Conservation (phyloP, 2,329 filamentous ascomycete genomes). For the Phaeosphaeria sp. region DNA sequence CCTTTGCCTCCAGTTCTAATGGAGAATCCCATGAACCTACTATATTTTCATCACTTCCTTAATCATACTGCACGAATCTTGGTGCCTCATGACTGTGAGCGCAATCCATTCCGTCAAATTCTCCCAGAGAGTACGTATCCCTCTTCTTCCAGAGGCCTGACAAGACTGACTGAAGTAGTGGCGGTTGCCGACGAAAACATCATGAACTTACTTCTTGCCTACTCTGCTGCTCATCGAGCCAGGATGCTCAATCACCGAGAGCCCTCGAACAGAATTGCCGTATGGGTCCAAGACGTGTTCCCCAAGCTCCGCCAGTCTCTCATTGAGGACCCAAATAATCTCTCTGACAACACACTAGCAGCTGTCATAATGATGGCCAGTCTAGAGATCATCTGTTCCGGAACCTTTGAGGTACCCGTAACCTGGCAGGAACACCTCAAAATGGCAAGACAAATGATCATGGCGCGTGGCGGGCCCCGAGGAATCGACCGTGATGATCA, state of each 20-base stretch:
- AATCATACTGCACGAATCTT: constrained; percentile 78
- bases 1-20: constrained; percentile 64
- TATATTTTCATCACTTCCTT: constrained; percentile 77
- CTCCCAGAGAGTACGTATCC: constrained; percentile 64
- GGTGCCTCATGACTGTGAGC: constrained; percentile 66
- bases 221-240: constrained; percentile 83
- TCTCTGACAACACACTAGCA: constrained; percentile 76
- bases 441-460: constrained; percentile 77
- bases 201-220: constrained; percentile 78
- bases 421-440: constrained; percentile 82
- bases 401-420: constrained; percentile 79
- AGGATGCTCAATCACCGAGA: constrained; percentile 75
- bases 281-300: constrained; percentile 81
- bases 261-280: constrained; percentile 77
- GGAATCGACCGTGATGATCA: constrained; percentile 57
- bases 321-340: constrained; percentile 53
- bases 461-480: constrained; percentile 67
- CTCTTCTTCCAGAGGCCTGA: too few species aligned
- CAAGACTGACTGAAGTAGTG: constrained; percentile 55
- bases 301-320: constrained; percentile 73
- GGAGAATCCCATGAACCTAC: constrained; percentile 79
- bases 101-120: constrained; percentile 66
- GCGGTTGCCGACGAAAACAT: constrained; percentile 73
- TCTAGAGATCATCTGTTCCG: constrained; percentile 81
- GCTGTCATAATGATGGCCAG: constrained; percentile 86